Base-by-base conservation (phyloP, 139 green algal species). In the Eudorina sp. region DNA sequence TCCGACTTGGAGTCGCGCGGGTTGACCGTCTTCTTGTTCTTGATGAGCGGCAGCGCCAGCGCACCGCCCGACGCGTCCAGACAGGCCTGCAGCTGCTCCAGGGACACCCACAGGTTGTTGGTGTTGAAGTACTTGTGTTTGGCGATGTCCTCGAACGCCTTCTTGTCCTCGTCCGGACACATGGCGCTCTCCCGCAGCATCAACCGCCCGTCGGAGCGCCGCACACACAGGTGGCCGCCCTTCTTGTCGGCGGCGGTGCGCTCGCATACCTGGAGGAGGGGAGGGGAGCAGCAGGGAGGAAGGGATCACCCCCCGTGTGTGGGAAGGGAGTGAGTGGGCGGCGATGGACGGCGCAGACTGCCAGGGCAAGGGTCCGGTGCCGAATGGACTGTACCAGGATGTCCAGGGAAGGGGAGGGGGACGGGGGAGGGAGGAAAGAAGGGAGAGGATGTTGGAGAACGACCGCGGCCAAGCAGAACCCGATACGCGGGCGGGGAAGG, bases 21-120 rank as follows among this genome's bases (percentile, higher is more conserved):
- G 95, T 98, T 97, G 62, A 99, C 94, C 23, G 97, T 98, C 94
- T 98, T 98, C 83, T 96, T 97, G 95, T 99, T 98, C 90, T 98
- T 98, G 92, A 98, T 98, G 3, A 98, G 93, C 19, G 96, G 96
- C 89, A 99, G 94, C 40, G 86, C 62, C 80, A 99, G 94, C 51
- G 95, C 90, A 27, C 96, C 96, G 64, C 84, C 91, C 29, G 51
- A 53, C 3, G 69, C 51, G 25, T 62, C 73, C 88, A 91, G 88
- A 1, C 68, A 89, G 34, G 77, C 81, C 90, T 97, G 94, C 31
- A 98, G 92, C 62, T 90, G 84, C 27, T 88, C 74, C 66, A 98
- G 92, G 90, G 96, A 96, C 19, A 98, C 91, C 96, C 96, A 99
- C 84, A 99, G 88, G 93, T 99, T 99, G 95, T 98, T 99, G 79